phyloP scores from a whole-genome alignment of 371 early-diverging fungal genomes.

The Syncephalastrum racemosum region DNA sequence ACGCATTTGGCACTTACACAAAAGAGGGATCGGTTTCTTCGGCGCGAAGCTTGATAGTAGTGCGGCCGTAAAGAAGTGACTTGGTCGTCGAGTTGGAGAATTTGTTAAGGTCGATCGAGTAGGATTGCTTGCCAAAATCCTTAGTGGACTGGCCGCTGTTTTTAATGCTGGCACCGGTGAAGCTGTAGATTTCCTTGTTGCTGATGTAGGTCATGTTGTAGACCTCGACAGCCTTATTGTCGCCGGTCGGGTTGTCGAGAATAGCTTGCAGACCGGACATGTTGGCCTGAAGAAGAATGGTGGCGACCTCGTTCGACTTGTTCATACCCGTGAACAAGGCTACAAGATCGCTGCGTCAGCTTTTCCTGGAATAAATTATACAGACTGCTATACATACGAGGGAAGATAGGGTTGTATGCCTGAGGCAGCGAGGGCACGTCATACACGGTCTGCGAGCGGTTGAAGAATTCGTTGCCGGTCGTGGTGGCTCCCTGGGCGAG shows the following conservation, averaged over 20 bases:
- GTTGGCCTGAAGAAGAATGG: conserved; percentile 47
- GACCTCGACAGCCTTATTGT: conserved; percentile 27
- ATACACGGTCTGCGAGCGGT: conserved; percentile 29
- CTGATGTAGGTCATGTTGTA: conserved; percentile 45
- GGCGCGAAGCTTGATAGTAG: conserved; percentile 52
- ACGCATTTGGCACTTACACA: conserved; percentile 25
- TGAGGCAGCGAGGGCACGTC: conserved; percentile 43
- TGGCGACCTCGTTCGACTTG: conserved; percentile 46
- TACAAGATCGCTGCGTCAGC: background rate
- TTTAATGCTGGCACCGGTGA: conserved; percentile 40
- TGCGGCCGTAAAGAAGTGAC: conserved; percentile 41
- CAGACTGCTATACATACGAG: conserved; percentile 17
- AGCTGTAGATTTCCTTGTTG: conserved; percentile 39
- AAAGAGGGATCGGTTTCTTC: conserved; percentile 52
- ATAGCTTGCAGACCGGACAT: conserved; percentile 35
- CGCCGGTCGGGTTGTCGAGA: conserved; percentile 25
- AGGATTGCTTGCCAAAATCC: conserved; percentile 57
- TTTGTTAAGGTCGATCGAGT: conserved; percentile 49
- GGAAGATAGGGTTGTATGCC: conserved; percentile 31
- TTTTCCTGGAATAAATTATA: background rate
- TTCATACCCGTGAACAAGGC: conserved; percentile 33
- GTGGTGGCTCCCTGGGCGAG: conserved; percentile 24
- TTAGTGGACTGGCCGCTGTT: conserved; percentile 60
- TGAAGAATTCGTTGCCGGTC: conserved; percentile 50
- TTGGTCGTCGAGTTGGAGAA: conserved; percentile 28